Evolutionary conservation across 805 yeast genomes (phyloP).

Genomic region (Zygoascus tannicola): DNA sequence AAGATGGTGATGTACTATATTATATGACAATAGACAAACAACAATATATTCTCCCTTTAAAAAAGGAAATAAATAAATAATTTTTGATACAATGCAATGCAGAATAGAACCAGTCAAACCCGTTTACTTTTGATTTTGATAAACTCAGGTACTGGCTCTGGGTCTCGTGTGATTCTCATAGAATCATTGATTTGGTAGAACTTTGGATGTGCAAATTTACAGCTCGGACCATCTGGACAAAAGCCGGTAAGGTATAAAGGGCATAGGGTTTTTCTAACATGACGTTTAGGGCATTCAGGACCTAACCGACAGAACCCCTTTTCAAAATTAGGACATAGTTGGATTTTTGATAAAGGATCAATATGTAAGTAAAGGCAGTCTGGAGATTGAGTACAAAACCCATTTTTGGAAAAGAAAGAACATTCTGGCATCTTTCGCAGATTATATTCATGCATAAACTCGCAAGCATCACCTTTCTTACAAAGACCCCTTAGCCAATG

Average conservation of each 20-base stretch:
- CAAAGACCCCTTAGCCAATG: slow-evolving; percentile 98
- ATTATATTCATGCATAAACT: slow-evolving; percentile 90
- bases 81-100: too few relatives aligned
- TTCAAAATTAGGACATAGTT: slow-evolving; percentile 75
- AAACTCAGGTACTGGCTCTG: slow-evolving; percentile 7
- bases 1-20: too few relatives aligned
- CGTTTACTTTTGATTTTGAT: background rate
- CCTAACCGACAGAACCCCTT: slow-evolving; percentile 91
- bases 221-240: slow-evolving; percentile 80
- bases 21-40: too few relatives aligned
- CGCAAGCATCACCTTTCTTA: slow-evolving; percentile 94
- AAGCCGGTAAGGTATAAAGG: slow-evolving; percentile 79
- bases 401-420: slow-evolving; percentile 65
- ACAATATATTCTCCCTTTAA: too few relatives aligned
- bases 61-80: too few relatives aligned
- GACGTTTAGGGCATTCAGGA: slow-evolving; percentile 74
- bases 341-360: slow-evolving; percentile 82
- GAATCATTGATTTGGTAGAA: slow-evolving; percentile 36
- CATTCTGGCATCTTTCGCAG: slow-evolving; percentile 96
- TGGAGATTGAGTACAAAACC: slow-evolving; percentile 74
- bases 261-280: slow-evolving; percentile 66
- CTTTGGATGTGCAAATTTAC: slow-evolving; percentile 75
- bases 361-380: slow-evolving; percentile 91
- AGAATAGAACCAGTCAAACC: too few relatives aligned
- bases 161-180: slow-evolving; percentile 30